Evolutionary conservation across 352 stramenopile species (phyloP).

Genomic region (Saprolegnia parasitica): DNA sequence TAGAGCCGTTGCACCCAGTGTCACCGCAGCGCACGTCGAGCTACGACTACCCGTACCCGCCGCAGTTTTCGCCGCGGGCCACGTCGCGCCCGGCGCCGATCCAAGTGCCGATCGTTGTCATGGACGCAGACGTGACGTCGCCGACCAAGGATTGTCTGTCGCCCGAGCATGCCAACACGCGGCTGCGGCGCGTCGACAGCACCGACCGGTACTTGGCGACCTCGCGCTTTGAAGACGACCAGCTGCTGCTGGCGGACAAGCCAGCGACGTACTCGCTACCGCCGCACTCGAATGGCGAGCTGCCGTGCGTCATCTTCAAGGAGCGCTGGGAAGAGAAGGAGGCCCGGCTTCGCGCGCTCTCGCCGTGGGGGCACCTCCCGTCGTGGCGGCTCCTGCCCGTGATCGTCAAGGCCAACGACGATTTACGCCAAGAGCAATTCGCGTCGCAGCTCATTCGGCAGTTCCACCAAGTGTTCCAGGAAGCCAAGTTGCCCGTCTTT

Average conservation of each 20-base stretch:
- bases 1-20: constrained; percentile 14
- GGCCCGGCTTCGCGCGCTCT: constrained; percentile 82
- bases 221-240: constrained; percentile 59
- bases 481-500: constrained; percentile 91
- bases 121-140: neutral
- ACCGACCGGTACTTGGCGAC: constrained; percentile 68
- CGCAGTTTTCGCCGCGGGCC: neutral
- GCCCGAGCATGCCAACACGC: constrained; percentile 27
- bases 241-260: constrained; percentile 51
- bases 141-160: neutral
- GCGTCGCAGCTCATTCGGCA: constrained; percentile 95
- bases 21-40: constrained; percentile 20
- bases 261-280: constrained; percentile 31
- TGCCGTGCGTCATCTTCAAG: constrained; percentile 86
- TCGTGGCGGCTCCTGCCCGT: constrained; percentile 90
- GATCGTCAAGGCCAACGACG: constrained; percentile 98
- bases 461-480: constrained; percentile 92
- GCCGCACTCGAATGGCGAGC: constrained; percentile 34
- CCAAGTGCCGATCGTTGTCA: neutral
- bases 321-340: constrained; percentile 95
- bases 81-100: constrained; percentile 7
- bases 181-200: constrained; percentile 60
- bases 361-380: constrained; percentile 71
- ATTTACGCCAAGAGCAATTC: constrained; percentile 96
- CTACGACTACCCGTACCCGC: constrained; percentile 22